Conservation (phyloP, 768 basidiomycete species). For the Mycena filopes region DNA sequence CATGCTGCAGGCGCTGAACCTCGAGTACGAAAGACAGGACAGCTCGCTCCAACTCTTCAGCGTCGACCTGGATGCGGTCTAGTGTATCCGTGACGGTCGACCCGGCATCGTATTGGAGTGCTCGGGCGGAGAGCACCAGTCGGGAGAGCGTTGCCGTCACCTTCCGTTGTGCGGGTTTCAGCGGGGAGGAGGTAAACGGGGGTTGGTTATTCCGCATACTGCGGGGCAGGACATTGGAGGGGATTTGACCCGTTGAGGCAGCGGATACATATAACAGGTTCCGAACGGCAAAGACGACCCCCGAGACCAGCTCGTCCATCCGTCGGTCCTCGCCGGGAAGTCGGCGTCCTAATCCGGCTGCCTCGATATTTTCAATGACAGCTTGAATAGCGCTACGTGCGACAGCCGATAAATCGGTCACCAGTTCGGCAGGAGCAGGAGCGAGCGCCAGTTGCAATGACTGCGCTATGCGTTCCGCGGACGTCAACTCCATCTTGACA, state of each 20-base stretch:
- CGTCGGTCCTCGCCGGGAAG: slow-evolving; percentile 61
- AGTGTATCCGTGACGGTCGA: slow-evolving; percentile 69
- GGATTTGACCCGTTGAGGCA: slow-evolving; percentile 68
- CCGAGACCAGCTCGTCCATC: slow-evolving; percentile 71
- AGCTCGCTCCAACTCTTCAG: slow-evolving; percentile 79
- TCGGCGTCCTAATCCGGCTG: slow-evolving; percentile 54
- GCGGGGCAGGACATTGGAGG: slow-evolving; percentile 62
- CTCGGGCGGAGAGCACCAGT: slow-evolving; percentile 90
- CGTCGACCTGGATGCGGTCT: slow-evolving; percentile 78
- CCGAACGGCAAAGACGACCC: slow-evolving; percentile 77
- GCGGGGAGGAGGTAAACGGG: slow-evolving; percentile 58
- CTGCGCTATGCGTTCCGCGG: slow-evolving; percentile 75
- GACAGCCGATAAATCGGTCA: slow-evolving; percentile 70
- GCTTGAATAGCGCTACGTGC: slow-evolving; percentile 70
- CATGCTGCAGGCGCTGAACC: slow-evolving; percentile 68
- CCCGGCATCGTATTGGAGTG: slow-evolving; percentile 84
- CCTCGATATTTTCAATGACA: slow-evolving; percentile 69
- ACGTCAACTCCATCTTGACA: slow-evolving; percentile 61
- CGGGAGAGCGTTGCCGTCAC: slow-evolving; percentile 91
- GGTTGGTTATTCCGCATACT: slow-evolving; percentile 58
- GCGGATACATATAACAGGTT: slow-evolving; percentile 79
- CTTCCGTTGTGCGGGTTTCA: slow-evolving; percentile 86
- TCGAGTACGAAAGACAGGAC: slow-evolving; percentile 75
- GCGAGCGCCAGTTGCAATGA: slow-evolving; percentile 69
- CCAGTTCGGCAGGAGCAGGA: slow-evolving; percentile 65